Evolutionary conservation across 345 rosid genomes (phyloP).

Genomic region (Camelina sativa): DNA sequence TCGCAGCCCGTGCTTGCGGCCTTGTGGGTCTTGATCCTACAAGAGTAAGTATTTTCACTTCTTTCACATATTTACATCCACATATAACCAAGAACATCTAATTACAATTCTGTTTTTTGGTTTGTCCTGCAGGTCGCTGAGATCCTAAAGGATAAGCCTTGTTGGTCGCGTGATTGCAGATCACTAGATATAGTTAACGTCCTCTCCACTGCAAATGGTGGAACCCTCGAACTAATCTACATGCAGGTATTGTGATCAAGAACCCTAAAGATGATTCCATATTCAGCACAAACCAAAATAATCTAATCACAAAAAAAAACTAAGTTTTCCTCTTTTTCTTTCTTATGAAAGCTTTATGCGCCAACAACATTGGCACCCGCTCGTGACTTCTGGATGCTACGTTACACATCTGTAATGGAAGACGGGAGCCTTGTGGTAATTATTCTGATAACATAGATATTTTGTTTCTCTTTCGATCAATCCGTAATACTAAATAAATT

Average conservation of each 20-base stretch:
- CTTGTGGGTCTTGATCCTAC: slow-evolving; percentile 98
- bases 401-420: slow-evolving; percentile 91
- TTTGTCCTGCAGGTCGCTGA: slow-evolving; percentile 71
- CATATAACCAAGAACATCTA: slow-evolving; percentile 1
- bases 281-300: neutral
- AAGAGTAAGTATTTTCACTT: slow-evolving; percentile 61
- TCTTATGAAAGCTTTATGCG: slow-evolving; percentile 70
- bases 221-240: slow-evolving; percentile 95
- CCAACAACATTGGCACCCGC: slow-evolving; percentile 99
- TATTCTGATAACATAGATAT: neutral
- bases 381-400: slow-evolving; percentile 98
- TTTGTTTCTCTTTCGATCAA: neutral
- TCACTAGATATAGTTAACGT: slow-evolving; percentile 84
- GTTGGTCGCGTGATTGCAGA: slow-evolving; percentile 95
- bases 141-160: slow-evolving; percentile 94
- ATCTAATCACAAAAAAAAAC: neutral
- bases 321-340: neutral
- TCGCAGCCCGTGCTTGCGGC: slow-evolving; percentile 99
- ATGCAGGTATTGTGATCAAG: slow-evolving; percentile 69
- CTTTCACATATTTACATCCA: slow-evolving; percentile 9
- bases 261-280: neutral
- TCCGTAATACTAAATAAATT: neutral
- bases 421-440: slow-evolving; percentile 97
- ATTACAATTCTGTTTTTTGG: neutral
- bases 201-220: slow-evolving; percentile 89